Conservation (phyloP, 129 eudicot species). For the Lactuca saligna region DNA sequence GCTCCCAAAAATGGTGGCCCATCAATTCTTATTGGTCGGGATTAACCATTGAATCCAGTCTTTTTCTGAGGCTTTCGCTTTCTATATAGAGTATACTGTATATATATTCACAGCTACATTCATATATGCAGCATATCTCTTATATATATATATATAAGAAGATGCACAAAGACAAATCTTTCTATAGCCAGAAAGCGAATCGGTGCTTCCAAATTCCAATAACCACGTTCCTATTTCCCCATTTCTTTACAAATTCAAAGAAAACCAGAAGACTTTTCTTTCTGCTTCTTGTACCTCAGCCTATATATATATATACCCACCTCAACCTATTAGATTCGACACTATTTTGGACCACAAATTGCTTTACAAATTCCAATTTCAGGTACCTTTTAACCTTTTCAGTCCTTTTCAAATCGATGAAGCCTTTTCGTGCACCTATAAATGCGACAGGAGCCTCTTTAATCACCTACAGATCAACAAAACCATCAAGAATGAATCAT, state of each 20-base stretch:
- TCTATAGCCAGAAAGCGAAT: neutral
- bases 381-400: conserved; percentile 26
- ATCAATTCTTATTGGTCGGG: conserved; percentile 20
- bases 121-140: neutral
- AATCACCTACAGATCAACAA: conserved; percentile 28
- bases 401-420: conserved; percentile 32
- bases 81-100: neutral
- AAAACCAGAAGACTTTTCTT: conserved; percentile 2
- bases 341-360: conserved; percentile 28
- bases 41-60: conserved; percentile 37
- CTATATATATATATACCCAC: too few relatives aligned
- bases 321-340: conserved; percentile 30
- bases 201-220: conserved; percentile 2
- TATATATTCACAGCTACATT: conserved; percentile 3
- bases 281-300: conserved; percentile 15
- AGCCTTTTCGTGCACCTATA: conserved; percentile 28
- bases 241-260: conserved; percentile 4
- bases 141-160: neutral
- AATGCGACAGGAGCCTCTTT: conserved; percentile 28
- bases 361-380: conserved; percentile 33
- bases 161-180: conserved; percentile 11
- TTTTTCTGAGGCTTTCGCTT: neutral
- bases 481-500: conserved; percentile 21
- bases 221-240: conserved; percentile 17
- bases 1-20: conserved; percentile 2